These are phyloP conservation scores for Pythium angustatum DNA, from an alignment of 352 stramenopile genomes.

Conservation along the genomic window DNA sequence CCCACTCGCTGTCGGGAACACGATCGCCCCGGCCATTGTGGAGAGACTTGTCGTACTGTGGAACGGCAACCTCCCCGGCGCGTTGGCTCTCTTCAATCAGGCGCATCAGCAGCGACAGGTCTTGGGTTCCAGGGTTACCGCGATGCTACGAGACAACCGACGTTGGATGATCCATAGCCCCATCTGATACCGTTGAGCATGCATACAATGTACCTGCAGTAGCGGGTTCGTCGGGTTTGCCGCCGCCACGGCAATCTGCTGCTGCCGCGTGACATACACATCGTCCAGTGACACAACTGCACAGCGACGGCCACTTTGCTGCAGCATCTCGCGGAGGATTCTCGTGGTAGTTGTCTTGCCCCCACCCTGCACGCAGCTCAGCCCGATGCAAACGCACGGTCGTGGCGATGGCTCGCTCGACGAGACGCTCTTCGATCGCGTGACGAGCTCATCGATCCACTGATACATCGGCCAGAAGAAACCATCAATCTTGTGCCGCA, in stretches of 20 bases:
- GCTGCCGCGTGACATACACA: constrained; percentile 69
- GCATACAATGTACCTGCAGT: constrained; percentile 79
- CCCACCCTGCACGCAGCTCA: constrained; percentile 84
- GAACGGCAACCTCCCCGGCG: constrained; percentile 44
- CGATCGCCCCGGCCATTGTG: constrained; percentile 75
- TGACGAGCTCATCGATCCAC: constrained; percentile 64
- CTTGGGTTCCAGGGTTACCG: constrained; percentile 82
- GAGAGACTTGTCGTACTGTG: constrained; percentile 82
- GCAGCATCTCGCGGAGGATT: constrained; percentile 65
- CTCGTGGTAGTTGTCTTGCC: constrained; percentile 84
- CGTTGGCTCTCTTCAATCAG: constrained; percentile 63
- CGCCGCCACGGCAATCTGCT: constrained; percentile 66
- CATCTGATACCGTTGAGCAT: too few relatives aligned
- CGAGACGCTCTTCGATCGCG: constrained; percentile 16
- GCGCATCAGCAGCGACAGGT: constrained; percentile 63
- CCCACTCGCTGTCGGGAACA: constrained; percentile 54
- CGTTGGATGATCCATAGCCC: background rate
- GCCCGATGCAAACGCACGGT: constrained; percentile 62
- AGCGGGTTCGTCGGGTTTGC: constrained; percentile 67
- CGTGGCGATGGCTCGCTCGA: constrained; percentile 16
- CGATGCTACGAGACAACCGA: constrained; percentile 68
- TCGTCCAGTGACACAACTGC: constrained; percentile 84
- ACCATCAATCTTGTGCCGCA: constrained; percentile 57
- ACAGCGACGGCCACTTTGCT: constrained; percentile 54
- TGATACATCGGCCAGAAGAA: constrained; percentile 80